Conservation (phyloP, 1,139 yeast genomes). For the Yamadazyma buinensis region DNA sequence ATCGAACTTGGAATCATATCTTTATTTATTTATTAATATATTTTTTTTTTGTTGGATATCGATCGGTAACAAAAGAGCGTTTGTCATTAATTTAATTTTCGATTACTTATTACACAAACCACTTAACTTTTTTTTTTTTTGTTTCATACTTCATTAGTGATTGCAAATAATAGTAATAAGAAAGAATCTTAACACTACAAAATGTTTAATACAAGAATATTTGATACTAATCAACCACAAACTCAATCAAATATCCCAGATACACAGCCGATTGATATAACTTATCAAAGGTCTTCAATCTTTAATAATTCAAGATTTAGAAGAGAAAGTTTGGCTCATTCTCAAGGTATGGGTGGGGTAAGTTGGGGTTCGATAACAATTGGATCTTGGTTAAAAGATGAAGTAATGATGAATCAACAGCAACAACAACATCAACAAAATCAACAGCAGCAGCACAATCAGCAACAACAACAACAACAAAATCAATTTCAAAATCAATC, state of each 20-base stretch:
- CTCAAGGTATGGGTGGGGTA: constrained; percentile 97
- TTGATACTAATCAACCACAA: constrained; percentile 19
- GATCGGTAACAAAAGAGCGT: too few relatives aligned
- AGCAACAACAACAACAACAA: neutral
- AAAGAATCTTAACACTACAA: too few relatives aligned
- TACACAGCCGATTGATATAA: constrained; percentile 48
- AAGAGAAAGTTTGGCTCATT: constrained; percentile 89
- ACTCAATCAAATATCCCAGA: constrained; percentile 17
- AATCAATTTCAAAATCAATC: neutral
- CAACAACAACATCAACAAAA: constrained; percentile 14
- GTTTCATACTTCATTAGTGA: too few relatives aligned
- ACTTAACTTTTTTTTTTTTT: too few relatives aligned
- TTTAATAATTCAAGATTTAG: constrained; percentile 46
- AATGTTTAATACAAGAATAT: constrained; percentile 34
- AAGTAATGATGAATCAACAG: constrained; percentile 51
- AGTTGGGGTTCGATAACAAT: constrained; percentile 97
- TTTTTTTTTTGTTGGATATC: too few relatives aligned
- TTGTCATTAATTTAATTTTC: too few relatives aligned
- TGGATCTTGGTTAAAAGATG: constrained; percentile 95
- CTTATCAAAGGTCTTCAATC: constrained; percentile 42
- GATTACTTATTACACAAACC: too few relatives aligned
- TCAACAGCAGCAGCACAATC: constrained; percentile 4
- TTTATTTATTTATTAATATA: too few relatives aligned
- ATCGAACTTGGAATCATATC: too few relatives aligned
- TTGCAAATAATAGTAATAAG: too few relatives aligned